A percentile compares a stretch with the other conserved stretches of the same genome.
Conservation (phyloP, 1,284 basidiomycete species). For the Apiotrichum akiyoshidainum region DNA sequence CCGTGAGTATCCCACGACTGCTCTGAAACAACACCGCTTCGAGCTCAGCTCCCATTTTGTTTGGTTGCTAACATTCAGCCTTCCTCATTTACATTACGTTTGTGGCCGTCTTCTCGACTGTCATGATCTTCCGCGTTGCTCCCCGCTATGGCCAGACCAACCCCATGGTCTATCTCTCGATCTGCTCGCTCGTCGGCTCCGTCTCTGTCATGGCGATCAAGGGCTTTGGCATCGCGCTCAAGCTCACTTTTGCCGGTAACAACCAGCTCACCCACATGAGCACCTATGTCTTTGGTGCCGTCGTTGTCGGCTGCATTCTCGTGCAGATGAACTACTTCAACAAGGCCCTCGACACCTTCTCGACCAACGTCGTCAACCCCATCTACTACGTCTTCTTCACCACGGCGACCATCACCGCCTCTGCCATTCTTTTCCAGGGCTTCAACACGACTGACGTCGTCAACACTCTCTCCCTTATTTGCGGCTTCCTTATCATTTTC, state of each 20-base stretch:
- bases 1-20: slow-evolving; percentile 56
- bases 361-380: slow-evolving; percentile 97
- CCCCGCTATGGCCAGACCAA: slow-evolving; percentile 85
- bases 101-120: slow-evolving; percentile 72
- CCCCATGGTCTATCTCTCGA: slow-evolving; percentile 91
- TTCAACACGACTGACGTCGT: slow-evolving; percentile 84
- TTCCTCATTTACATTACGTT: slow-evolving; percentile 86
- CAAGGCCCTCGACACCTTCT: slow-evolving; percentile 95
- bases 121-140: slow-evolving; percentile 83
- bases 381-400: slow-evolving; percentile 99
- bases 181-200: slow-evolving; percentile 95
- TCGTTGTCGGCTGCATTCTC: slow-evolving; percentile 80
- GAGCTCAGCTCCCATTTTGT: neutral
- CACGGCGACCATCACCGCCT: slow-evolving; percentile 90
- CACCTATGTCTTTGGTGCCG: slow-evolving; percentile 89
- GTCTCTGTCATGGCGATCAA: slow-evolving; percentile 78
- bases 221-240: slow-evolving; percentile 93
- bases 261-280: slow-evolving; percentile 94
- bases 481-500: slow-evolving; percentile 85
- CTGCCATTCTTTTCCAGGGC: slow-evolving; percentile 92
- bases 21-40: neutral
- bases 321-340: slow-evolving; percentile 99
- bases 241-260: slow-evolving; percentile 87
- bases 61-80: slow-evolving; percentile 54
- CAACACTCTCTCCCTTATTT: slow-evolving; percentile 78